phyloP scores from a whole-genome alignment of 768 basidiomycete species.

The Mycena haematopus region DNA sequence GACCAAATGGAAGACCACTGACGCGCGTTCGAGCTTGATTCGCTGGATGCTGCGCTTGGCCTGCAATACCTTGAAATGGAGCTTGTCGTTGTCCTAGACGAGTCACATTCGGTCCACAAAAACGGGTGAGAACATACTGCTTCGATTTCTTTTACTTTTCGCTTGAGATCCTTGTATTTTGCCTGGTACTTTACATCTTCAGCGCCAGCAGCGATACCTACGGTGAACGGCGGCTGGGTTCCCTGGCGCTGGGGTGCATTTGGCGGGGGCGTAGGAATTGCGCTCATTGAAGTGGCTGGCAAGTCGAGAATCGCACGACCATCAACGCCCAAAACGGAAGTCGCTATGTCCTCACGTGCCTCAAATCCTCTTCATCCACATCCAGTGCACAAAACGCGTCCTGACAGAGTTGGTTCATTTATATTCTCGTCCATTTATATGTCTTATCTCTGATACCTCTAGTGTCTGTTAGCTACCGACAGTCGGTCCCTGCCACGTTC shows the following conservation, averaged over 20 bases:
- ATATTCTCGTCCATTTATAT: no score
- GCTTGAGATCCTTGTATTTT: conserved; percentile 88
- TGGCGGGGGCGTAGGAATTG: conserved; percentile 10
- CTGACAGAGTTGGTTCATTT: background rate
- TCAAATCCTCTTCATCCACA: no score
- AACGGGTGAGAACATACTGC: conserved; percentile 54
- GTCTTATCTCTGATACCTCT: no score
- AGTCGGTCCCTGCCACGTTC: conserved; percentile 31
- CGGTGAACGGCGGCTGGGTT: conserved; percentile 45
- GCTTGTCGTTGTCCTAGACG: conserved; percentile 84
- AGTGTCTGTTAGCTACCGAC: conserved; percentile 50
- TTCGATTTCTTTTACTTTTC: conserved; percentile 89
- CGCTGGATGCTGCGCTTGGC: conserved; percentile 85
- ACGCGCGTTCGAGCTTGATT: conserved; percentile 90
- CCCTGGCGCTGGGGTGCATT: conserved; percentile 30
- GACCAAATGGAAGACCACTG: conserved; percentile 44
- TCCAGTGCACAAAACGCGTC: no score
- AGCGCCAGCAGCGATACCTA: conserved; percentile 77
- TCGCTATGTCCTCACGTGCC: no score
- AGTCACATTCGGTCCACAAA: conserved; percentile 2
- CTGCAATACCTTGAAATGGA: conserved; percentile 79
- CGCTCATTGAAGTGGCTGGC: background rate
- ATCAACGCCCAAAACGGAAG: no score
- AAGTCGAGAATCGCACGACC: background rate
- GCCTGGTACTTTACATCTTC: conserved; percentile 88